Conservation (phyloP, 2,329 filamentous ascomycete genomes). For the Arthrinium puccinioides region DNA sequence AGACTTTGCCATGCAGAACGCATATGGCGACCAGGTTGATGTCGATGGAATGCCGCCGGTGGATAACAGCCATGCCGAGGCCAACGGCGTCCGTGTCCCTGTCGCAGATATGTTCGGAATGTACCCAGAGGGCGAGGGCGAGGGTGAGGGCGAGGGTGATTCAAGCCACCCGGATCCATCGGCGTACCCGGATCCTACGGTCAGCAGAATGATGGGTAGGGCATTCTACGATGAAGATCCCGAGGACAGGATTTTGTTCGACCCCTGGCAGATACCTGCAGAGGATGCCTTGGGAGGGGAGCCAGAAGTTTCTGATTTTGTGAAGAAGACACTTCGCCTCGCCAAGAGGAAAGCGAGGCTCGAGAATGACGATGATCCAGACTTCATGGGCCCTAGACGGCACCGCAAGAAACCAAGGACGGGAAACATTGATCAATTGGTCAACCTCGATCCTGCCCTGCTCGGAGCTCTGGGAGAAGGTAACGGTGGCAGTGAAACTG, state of each 20-base stretch:
- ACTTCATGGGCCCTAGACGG: slow-evolving; percentile 38
- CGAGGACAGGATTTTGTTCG: slow-evolving; percentile 51
- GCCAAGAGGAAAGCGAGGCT: slow-evolving; percentile 45
- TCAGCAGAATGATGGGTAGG: slow-evolving; percentile 46
- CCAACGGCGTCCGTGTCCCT: slow-evolving; percentile 15
- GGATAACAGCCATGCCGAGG: slow-evolving; percentile 6
- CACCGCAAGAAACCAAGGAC: slow-evolving; percentile 34
- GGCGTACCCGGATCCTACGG: slow-evolving; percentile 38
- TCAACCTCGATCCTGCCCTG: slow-evolving; percentile 48
- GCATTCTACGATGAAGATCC: slow-evolving; percentile 54
- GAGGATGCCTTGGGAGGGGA: slow-evolving; percentile 35
- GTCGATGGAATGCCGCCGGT: slow-evolving; percentile 9
- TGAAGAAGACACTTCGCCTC: slow-evolving; percentile 46
- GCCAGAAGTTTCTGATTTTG: slow-evolving; percentile 43
- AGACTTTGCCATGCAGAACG: slow-evolving; percentile 22
- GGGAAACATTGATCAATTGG: slow-evolving; percentile 26
- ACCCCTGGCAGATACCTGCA: slow-evolving; percentile 48
- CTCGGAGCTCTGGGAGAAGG: slow-evolving; percentile 24
- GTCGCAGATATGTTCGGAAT: slow-evolving; percentile 23
- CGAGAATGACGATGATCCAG: slow-evolving; percentile 47
- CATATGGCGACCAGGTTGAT: slow-evolving; percentile 26
- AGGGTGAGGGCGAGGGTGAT: too few relatives aligned
- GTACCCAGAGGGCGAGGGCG: slow-evolving; percentile 16
- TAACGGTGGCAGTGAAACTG: slow-evolving; percentile 12
- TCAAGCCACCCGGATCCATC: slow-evolving; percentile 20